phyloP scores from a whole-genome alignment of 768 basidiomycete species.

The Amanita inopinata region DNA sequence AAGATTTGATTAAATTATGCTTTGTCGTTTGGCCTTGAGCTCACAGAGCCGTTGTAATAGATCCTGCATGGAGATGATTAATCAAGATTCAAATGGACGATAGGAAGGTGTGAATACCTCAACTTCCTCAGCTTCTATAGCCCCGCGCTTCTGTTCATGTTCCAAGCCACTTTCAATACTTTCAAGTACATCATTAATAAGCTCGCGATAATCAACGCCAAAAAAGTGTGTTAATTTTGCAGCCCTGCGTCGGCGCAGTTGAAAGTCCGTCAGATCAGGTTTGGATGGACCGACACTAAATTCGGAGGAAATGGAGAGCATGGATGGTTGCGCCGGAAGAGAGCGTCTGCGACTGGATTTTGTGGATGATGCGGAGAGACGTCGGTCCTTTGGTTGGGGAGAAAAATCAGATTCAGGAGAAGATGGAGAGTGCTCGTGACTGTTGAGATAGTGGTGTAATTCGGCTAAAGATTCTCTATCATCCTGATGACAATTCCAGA shows the following conservation, averaged over 20 bases:
- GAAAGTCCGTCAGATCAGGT: conserved; percentile 47
- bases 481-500: conserved; percentile 36
- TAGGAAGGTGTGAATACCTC: conserved; percentile 40
- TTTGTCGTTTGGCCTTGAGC: conserved; percentile 41
- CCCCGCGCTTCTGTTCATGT: conserved; percentile 57
- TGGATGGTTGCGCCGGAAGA: conserved; percentile 54
- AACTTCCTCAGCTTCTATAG: conserved; percentile 55
- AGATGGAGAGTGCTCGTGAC: conserved; percentile 14
- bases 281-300: conserved; percentile 30
- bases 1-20: conserved; percentile 14
- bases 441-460: conserved; percentile 59
- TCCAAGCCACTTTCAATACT: conserved; percentile 71
- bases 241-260: conserved; percentile 60
- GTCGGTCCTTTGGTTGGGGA: conserved; percentile 17
- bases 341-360: conserved; percentile 61
- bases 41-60: conserved; percentile 44
- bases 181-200: conserved; percentile 70
- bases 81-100: conserved; percentile 7
- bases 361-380: conserved; percentile 29
- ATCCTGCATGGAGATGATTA: conserved; percentile 28
- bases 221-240: conserved; percentile 85
- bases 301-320: conserved; percentile 49
- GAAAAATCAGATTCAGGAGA: conserved; percentile 19
- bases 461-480: conserved; percentile 67
- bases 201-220: conserved; percentile 73